Evolutionary conservation across 2,329 filamentous ascomycete species (phyloP), one percentile per base, ranked within the genome.

Genomic region (Penicillium brevicompactum): DNA sequence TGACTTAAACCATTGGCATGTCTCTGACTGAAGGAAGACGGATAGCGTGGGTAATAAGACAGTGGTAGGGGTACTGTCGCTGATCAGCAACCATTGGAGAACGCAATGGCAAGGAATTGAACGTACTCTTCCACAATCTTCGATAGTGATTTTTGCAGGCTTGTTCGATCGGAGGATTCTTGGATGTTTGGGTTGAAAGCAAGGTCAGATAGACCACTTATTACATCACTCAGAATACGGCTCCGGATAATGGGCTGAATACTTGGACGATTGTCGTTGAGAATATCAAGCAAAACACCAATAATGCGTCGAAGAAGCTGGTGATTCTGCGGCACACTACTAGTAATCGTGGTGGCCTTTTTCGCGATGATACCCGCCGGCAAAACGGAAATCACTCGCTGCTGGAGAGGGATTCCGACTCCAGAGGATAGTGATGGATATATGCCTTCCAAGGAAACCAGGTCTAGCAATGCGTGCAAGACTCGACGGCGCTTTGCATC

Each of bases 381-480:
- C 21, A 78, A 55, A 13, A 74, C 73, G 22, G 76, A 77, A 40
- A 77, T 75, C 7, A 78, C 70, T 46, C 76, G 69, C 53, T 75
- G 69, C 57, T 78, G 74, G 11, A 78, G 61, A 10, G 76, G 76
- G 44, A 78, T 74, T 1, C 76, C 76, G 41, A 77, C 75, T 18
- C 76, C 76, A 18, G 64, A 57, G 13, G 76, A 77, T 14, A 78
- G 65, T 5, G 67, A 76, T 5, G 76, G 76, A 58, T 78, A 78
- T 22, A 78, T 73, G 5, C 76, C 76, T 55, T 78, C 76, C 6
- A 78, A 55, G 2, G 76, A 76, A 38, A 78, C 68, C 46, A 78
- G 58, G 51, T 78, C 76, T 43, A 78, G 60, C 6, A 78, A 60
- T 5, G 74, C 72, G 67, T 78, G 70, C 3, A 77, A 60, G 13